These are phyloP conservation scores for Leccinum subgranulosum DNA, from an alignment of 768 basidiomycete genomes.

Conservation along the genomic window DNA sequence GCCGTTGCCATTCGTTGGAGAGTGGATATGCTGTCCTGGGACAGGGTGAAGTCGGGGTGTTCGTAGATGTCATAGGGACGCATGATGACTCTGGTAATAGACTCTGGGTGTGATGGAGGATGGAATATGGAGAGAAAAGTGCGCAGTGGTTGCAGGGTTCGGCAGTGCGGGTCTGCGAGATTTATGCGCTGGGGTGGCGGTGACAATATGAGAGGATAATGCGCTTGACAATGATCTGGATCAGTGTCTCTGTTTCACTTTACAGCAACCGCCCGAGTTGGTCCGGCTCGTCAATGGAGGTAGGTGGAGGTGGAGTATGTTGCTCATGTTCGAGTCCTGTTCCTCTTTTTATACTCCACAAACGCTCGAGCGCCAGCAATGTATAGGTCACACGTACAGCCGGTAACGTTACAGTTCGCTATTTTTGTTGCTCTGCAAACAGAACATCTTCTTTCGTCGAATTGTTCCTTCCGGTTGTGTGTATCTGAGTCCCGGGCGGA, in stretches of 20 bases:
- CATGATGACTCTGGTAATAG: constrained; percentile 14
- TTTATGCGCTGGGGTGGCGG: constrained; percentile 4
- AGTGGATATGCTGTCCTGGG: constrained; percentile 20
- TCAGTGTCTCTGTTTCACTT: constrained; percentile 8
- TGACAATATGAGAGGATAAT: background rate
- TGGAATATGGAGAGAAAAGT: background rate
- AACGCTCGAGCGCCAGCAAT: background rate
- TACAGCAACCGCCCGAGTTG: background rate
- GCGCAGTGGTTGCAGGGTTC: background rate
- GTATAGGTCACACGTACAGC: background rate
- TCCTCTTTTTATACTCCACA: background rate
- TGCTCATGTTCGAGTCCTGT: too few relatives aligned
- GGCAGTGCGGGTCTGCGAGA: background rate
- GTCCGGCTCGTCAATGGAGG: background rate
- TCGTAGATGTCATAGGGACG: constrained; percentile 34
- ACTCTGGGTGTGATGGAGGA: background rate
- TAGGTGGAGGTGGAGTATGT: background rate
- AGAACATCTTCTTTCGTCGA: too few relatives aligned
- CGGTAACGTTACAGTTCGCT: background rate
- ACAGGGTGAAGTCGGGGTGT: constrained; percentile 32
- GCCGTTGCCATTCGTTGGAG: constrained; percentile 26
- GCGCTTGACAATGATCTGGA: constrained; percentile 1
- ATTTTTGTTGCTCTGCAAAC: background rate
- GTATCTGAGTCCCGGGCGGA: background rate
- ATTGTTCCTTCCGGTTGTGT: background rate